These are phyloP conservation scores for Madurella fahalii DNA, from an alignment of 2,329 filamentous ascomycete species.

Conservation along the genomic window DNA sequence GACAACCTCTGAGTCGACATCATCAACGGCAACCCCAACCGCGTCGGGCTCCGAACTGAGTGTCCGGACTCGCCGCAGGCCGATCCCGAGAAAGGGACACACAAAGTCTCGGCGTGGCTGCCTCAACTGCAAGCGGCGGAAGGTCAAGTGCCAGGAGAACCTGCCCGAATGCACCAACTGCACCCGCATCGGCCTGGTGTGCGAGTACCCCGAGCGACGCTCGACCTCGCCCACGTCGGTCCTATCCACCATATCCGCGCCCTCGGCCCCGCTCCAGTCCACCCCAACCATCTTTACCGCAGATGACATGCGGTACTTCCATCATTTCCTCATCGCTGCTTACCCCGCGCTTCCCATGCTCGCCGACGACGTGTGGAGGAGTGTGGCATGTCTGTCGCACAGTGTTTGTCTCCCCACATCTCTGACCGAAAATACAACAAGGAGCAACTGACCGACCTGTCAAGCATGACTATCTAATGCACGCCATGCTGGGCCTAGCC, in stretches of 20 bases:
- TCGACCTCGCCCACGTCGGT: constrained; percentile 9
- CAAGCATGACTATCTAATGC: constrained; percentile 39
- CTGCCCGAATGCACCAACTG: constrained; percentile 36
- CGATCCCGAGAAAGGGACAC: constrained; percentile 32
- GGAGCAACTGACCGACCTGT: neutral
- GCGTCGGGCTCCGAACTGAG: neutral
- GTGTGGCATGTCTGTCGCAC: constrained; percentile 37
- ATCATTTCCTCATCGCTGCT: constrained; percentile 47
- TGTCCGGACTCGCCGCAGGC: constrained; percentile 18
- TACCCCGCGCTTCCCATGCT: constrained; percentile 38
- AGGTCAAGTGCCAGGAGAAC: constrained; percentile 43
- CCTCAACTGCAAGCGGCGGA: constrained; percentile 38
- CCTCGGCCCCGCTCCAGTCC: constrained; percentile 19
- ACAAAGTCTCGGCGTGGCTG: constrained; percentile 40
- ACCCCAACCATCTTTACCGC: constrained; percentile 33
- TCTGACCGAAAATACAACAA: neutral
- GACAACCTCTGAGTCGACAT: neutral
- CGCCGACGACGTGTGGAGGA: constrained; percentile 35
- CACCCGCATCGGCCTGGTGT: constrained; percentile 33
- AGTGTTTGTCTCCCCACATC: constrained; percentile 25
- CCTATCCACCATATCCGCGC: constrained; percentile 7
- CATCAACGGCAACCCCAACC: neutral
- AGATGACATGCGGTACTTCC: constrained; percentile 49
- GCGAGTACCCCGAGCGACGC: constrained; percentile 31
- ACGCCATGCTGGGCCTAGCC: constrained; percentile 39